A percentile compares a stretch with the other conserved stretches of the same genome.
These are phyloP conservation scores for Serpula lacrymans DNA, from an alignment of 768 basidiomycete species.

Conservation along the genomic window DNA sequence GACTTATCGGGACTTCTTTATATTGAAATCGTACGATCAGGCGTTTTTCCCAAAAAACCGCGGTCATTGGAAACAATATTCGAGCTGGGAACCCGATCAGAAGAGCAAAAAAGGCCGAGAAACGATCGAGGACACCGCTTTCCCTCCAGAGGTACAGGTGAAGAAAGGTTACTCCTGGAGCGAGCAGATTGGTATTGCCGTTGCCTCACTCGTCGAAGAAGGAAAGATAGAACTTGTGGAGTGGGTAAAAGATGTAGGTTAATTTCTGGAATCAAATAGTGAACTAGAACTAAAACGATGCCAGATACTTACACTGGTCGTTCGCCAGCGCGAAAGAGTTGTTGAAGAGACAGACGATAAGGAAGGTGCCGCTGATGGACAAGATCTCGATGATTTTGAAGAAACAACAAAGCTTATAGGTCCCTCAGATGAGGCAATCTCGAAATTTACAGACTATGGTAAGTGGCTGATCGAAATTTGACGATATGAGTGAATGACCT, in stretches of 20 bases:
- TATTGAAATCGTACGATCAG: slow-evolving; percentile 33
- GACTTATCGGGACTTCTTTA: background rate
- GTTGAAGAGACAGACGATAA: slow-evolving; percentile 57
- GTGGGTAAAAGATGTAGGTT: slow-evolving; percentile 78
- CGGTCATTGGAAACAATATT: slow-evolving; percentile 81
- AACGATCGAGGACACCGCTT: slow-evolving; percentile 32
- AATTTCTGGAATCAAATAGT: background rate
- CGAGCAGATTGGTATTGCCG: slow-evolving; percentile 84
- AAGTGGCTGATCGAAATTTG: no score
- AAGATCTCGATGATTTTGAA: slow-evolving; percentile 30
- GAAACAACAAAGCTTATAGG: slow-evolving; percentile 16
- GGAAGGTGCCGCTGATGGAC: slow-evolving; percentile 33
- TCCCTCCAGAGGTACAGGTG: slow-evolving; percentile 70
- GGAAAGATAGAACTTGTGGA: slow-evolving; percentile 63
- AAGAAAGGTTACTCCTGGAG: slow-evolving; percentile 88
- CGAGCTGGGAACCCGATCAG: slow-evolving; percentile 64
- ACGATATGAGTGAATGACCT: background rate
- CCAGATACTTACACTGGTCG: slow-evolving; percentile 62
- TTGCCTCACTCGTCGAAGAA: slow-evolving; percentile 68
- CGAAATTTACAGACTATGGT: slow-evolving; percentile 77
- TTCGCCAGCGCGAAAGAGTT: slow-evolving; percentile 54
- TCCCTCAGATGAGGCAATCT: slow-evolving; percentile 67
- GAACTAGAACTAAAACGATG: slow-evolving; percentile 3
- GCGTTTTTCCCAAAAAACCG: slow-evolving; percentile 89
- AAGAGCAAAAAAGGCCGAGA: slow-evolving; percentile 35